A percentile compares a stretch with the other conserved stretches of the same genome.
phyloP scores from a whole-genome alignment of 2,329 filamentous ascomycete species.

The Sphaerulina populicola region DNA sequence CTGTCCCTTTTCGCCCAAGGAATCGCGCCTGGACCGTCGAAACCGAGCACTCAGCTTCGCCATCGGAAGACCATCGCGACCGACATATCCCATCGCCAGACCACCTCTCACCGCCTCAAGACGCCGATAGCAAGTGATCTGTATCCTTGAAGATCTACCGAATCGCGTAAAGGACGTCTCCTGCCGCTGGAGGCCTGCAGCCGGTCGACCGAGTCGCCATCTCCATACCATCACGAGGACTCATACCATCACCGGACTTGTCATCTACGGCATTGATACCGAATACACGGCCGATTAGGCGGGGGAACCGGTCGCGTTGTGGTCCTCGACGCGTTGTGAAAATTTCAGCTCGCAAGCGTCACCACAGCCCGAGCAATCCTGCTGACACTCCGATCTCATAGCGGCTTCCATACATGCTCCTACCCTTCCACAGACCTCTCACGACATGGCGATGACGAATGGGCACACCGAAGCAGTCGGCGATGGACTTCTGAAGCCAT shows the following conservation, averaged over 20 bases:
- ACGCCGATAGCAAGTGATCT: constrained; percentile 16
- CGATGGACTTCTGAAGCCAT: constrained; percentile 39
- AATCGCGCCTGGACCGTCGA: constrained; percentile 11
- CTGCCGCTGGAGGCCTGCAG: constrained; percentile 16
- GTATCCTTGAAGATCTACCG: constrained; percentile 10
- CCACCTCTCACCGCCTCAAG: constrained; percentile 14
- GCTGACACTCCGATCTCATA: constrained; percentile 40
- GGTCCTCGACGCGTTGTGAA: constrained; percentile 20
- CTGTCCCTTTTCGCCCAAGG: constrained; percentile 20
- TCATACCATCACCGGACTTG: constrained; percentile 36
- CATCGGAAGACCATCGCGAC: constrained; percentile 24
- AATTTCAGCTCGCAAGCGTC: constrained; percentile 30
- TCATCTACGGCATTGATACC: constrained; percentile 25
- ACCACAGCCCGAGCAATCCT: constrained; percentile 25
- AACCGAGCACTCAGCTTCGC: constrained; percentile 17
- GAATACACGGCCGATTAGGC: constrained; percentile 29
- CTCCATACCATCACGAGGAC: constrained; percentile 23
- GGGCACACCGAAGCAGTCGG: constrained; percentile 54
- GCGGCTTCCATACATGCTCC: constrained; percentile 56
- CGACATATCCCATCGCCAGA: constrained; percentile 26
- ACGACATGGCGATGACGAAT: constrained; percentile 54
- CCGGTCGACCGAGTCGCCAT: constrained; percentile 22
- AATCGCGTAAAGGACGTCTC: constrained; percentile 9
- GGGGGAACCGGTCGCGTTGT: constrained; percentile 39
- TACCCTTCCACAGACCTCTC: constrained; percentile 46